Evolutionary conservation across 1,139 yeast genomes (phyloP), one percentile per base, ranked within the genome.

Genomic region (Kazachstania sp.): DNA sequence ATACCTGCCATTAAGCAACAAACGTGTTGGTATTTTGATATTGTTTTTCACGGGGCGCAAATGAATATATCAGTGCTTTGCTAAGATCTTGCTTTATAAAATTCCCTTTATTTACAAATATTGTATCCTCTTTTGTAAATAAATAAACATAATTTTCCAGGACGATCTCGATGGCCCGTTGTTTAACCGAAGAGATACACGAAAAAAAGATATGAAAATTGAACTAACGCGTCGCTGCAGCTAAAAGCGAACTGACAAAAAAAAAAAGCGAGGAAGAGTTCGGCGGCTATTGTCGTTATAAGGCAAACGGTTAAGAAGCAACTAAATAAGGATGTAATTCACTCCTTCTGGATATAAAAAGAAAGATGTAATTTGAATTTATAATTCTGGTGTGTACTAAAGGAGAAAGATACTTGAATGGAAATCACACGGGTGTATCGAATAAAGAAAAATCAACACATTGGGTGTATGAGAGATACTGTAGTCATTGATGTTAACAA

Each of bases 1-100:
- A 75, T 49, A 34, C 50, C 48, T 15, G 37, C 18, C 43, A 40
- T 40, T 37, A 7, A 13, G 20, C 6, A 13, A 23, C n/a, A n/a
- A n/a, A n/a, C n/a, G n/a, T n/a, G n/a, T n/a, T n/a, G 8, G 6
- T 9, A 4, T 1, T 4, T 36, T 3, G 13, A 36, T n/a, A 12
- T n/a, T n/a, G n/a, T n/a, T n/a, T n/a, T n/a, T n/a, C n/a, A n/a
- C n/a, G n/a, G n/a, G n/a, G n/a, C n/a, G n/a, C n/a, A n/a, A n/a
- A n/a, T n/a, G n/a, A n/a, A n/a, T n/a, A n/a, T n/a, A n/a, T n/a
- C 28, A 7, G 8, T 23, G 8, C 28, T 23, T 23, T 23, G 9
- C 8, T 2, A 3, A 23, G 8, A 9, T 23, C n/a, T 4, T 23
- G 9, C 2, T 23, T 23, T 23, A 7, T 23, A n/a, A 7, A 23